These are phyloP conservation scores for Akebia trifoliata DNA, from an alignment of 164 flowering plant genomes.

Conservation along the genomic window DNA sequence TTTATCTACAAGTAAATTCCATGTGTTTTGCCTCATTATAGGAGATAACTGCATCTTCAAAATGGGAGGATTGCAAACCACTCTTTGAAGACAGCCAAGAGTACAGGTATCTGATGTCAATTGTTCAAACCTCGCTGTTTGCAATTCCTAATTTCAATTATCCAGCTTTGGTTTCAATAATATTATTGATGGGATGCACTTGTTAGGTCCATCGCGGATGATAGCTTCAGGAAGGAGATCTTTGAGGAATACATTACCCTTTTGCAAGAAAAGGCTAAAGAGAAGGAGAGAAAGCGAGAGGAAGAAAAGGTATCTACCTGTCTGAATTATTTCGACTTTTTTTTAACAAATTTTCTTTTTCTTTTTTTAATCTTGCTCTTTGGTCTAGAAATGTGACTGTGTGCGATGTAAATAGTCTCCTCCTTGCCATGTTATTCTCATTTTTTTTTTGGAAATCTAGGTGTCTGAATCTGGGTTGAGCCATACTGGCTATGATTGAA, in stretches of 20 bases:
- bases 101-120: constrained; percentile 49
- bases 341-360: background rate
- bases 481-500: too few relatives aligned
- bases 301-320: constrained; percentile 77
- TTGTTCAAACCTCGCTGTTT: background rate
- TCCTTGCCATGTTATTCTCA: too few relatives aligned
- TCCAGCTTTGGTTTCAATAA: background rate
- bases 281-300: constrained; percentile 88
- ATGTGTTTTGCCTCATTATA: constrained; percentile 17
- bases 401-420: too few relatives aligned
- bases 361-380: background rate
- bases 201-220: constrained; percentile 65
- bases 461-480: too few relatives aligned
- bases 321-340: background rate
- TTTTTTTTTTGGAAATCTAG: too few relatives aligned
- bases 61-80: constrained; percentile 73
- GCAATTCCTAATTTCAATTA: background rate
- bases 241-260: constrained; percentile 71
- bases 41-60: constrained; percentile 77
- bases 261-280: constrained; percentile 82
- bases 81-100: constrained; percentile 82
- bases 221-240: constrained; percentile 46
- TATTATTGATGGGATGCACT: background rate
- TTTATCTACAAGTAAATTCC: background rate
- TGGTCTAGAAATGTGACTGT: background rate